Conservation (phyloP, 75 land plant genomes). For the Gnetum montanum region DNA sequence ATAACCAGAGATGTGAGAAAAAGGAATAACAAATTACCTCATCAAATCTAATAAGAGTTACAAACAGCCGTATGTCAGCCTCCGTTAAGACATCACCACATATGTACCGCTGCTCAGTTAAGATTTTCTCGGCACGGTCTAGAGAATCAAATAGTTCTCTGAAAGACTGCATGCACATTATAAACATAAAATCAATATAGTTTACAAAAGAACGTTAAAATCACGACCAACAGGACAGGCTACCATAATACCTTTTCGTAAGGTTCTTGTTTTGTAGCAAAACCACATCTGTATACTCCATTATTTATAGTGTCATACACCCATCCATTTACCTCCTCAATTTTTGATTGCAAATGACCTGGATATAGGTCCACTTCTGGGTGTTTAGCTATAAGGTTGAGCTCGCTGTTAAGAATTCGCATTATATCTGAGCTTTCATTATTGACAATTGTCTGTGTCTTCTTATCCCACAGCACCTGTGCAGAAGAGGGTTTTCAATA, state of each 20-base stretch:
- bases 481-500: slow-evolving; percentile 6
- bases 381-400: slow-evolving; percentile 70
- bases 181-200: no score
- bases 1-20: background rate
- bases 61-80: slow-evolving; percentile 81
- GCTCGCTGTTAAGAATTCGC: slow-evolving; percentile 80
- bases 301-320: slow-evolving; percentile 58
- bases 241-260: slow-evolving; percentile 69
- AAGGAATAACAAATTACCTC: slow-evolving; percentile 26
- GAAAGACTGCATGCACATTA: slow-evolving; percentile 38
- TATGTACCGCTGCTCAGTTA: slow-evolving; percentile 60
- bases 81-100: slow-evolving; percentile 71
- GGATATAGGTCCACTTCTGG: slow-evolving; percentile 64
- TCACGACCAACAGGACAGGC: background rate
- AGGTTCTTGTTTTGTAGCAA: slow-evolving; percentile 66
- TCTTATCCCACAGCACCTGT: slow-evolving; percentile 90
- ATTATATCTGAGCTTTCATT: slow-evolving; percentile 86
- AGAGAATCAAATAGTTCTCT: slow-evolving; percentile 50
- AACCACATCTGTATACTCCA: slow-evolving; percentile 89
- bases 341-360: slow-evolving; percentile 34
- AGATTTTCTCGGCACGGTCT: slow-evolving; percentile 72
- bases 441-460: slow-evolving; percentile 60
- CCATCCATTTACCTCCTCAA: slow-evolving; percentile 72
- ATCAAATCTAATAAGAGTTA: slow-evolving; percentile 80
- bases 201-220: slow-evolving; percentile 1